phyloP scores from a whole-genome alignment of 371 early-diverging fungal genomes.

The Coemansia sp. region DNA sequence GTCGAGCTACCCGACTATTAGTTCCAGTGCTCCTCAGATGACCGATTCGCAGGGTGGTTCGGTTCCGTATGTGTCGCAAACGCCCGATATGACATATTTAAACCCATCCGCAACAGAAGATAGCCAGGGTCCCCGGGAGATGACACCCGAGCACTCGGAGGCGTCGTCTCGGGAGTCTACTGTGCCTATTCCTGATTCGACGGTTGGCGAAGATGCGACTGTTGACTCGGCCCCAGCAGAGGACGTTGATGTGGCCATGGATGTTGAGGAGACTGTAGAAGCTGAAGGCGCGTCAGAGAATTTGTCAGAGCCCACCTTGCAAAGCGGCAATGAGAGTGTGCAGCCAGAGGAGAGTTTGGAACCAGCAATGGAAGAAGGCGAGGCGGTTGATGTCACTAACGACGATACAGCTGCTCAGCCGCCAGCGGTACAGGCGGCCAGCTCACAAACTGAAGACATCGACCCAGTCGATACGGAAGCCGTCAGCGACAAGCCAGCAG shows the following conservation, averaged over 20 bases:
- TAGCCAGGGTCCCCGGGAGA: background rate
- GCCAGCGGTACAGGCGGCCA: background rate
- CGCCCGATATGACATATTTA: conserved; percentile 3
- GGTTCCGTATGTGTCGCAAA: conserved; percentile 10
- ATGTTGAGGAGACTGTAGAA: background rate
- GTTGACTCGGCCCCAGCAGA: background rate
- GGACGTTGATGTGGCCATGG: background rate
- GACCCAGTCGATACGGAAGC: background rate
- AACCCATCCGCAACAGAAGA: background rate
- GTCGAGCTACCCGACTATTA: conserved; percentile 4
- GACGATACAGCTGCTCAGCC: background rate
- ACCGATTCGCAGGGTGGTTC: background rate
- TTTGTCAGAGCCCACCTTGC: background rate
- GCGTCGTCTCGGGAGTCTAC: background rate
- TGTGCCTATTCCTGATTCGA: background rate
- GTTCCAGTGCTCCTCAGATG: conserved; percentile 4
- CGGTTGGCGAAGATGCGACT: background rate
- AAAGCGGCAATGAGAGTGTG: background rate
- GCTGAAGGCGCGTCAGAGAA: background rate
- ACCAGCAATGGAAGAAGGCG: too few species aligned
- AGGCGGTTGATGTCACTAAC: background rate
- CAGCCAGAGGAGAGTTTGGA: background rate
- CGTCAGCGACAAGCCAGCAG: background rate
- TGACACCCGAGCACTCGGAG: background rate
- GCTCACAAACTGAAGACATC: background rate